Base-by-base conservation (phyloP, 2,329 filamentous ascomycete species). In the Diplodia seriata region DNA sequence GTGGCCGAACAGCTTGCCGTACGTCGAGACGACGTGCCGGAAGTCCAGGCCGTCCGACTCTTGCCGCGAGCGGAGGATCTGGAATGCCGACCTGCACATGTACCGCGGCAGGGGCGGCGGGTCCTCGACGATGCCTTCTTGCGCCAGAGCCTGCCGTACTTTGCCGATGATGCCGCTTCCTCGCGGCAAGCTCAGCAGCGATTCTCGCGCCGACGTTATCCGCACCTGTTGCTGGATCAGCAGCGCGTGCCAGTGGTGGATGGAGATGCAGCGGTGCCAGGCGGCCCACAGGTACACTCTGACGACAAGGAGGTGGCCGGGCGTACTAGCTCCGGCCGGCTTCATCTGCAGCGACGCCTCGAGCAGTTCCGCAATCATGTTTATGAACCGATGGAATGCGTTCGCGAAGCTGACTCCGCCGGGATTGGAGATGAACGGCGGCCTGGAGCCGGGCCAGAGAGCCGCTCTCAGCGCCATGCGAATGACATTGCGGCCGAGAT, bases 71-170 rank as follows among this genome's bases (percentile, higher is more conserved):
- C 18, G n/a, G 15, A 51, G 18, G 49, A 51, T 15, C n/a, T 51
- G n/a, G n/a, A 51, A 51, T 2, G 49, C 49, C n/a, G 15, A 51
- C n/a, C n/a, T 51, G 49, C 49, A 51, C 49, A 51, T 51, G 49
- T 20, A 20, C 18, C 2, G n/a, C n/a, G n/a, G n/a, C 18, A 26
- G 20, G 4, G 6, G 4, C n/a, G n/a, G 49, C 18, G n/a, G 18
- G 20, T 26, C 23, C 3, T 43, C 38, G 14, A 43, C 3, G 31
- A 33, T 33, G 31, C 31, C 31, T 33, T 33, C 31, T 33, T 33
- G 31, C 14, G 23, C 23, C 8, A 11, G 15, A 8, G 49, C 49
- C 7, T 15, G 3, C 7, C 3, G 49, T 1, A 51, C n/a, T 26
- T 26, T 9, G 4, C 23, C 11, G 23, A 51, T 23, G 11, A 51